Evolutionary conservation across 257 asterid genomes (phyloP), one percentile per base, ranked within the genome.

Genomic region (Solanum piurae): DNA sequence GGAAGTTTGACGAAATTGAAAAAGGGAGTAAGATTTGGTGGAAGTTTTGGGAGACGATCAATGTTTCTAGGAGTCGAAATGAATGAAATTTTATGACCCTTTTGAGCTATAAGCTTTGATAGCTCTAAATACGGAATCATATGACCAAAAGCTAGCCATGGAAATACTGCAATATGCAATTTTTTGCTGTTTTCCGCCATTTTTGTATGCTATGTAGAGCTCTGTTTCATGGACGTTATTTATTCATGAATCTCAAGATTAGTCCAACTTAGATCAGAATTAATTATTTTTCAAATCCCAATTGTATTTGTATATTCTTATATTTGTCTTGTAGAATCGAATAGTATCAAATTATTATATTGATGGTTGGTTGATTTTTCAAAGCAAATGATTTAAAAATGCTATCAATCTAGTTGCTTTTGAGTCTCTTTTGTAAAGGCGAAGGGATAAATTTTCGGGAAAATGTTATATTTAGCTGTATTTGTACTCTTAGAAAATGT

Each of bases 81-180:
- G 80, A 92, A 92, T 13, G 95, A 91, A 84, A 93, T 42, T 60
- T 29, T 87, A 89, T 93, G 97, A 69, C 95, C 97, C 76, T 87
- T 91, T 77, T 62, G 89, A 21, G 95, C 94, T 0, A 91, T 68
- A 86, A 86, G 89, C 90, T 93, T 93, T 88, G 94, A 86, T 10
- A 93, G 92, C 34, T 91, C 92, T 13, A 91, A 42, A 89, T 1
- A 92, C 18, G 96, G 98, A 44, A 91, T 88, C 64, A 94, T 92
- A 89, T 93, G 95, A 10, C 96, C 95, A 66, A 94, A 93, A 71
- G 94, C 96, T 1, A 94, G 90, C 95, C 96, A 93, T 85, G 96
- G 96, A 83, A 91, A 90, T 93, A 94, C 79, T 2, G 76, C 94
- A 11, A 93, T 58, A 88, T 93, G 96, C 6, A 94, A 33, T 34